Base-by-base conservation (phyloP, 177 flowering plant species). In the Telopea speciosissima region DNA sequence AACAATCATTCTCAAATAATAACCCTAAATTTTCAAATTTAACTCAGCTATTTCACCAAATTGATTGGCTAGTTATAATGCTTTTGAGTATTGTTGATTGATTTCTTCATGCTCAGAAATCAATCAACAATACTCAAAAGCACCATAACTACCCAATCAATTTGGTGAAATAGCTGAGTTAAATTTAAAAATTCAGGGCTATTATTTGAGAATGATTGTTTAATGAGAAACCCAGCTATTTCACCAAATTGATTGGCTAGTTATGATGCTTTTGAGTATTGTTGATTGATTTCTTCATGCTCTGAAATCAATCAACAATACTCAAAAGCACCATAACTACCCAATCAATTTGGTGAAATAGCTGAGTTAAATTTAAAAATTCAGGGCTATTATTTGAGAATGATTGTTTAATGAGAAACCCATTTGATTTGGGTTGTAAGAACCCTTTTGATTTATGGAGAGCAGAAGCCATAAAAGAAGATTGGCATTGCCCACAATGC, bases 331-430 rank as follows among this genome's bases (percentile, higher is more conserved):
- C 22, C 16, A 0, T 19, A 19, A 58, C 23, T 58, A 7, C 61
- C 23, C 23, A 17, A 17, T 58, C 22, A 3, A 58, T 58, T 58
- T 58, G 61, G 61, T 58, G 9, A 58, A 58, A 19, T 21, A n/a
- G n/a, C 23, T 58, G n/a, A n/a, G n/a, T 58, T 16, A 19, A 58
- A 58, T 7, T 16, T 58, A 7, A n/a, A 54, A 54, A 54, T n/a
- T n/a, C n/a, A n/a, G n/a, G n/a, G n/a, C n/a, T n/a, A n/a, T n/a
- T n/a, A n/a, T n/a, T n/a, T n/a, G n/a, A 40, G 2, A 7, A 63
- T 63, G 65, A 63, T 63, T 63, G 40, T 16, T 28, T 63, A 28
- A 28, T 63, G n/a, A 63, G n/a, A 21, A n/a, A n/a, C n/a, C 66
- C 44, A 28, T 23, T 63, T 28, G 10, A 63, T 63, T 63, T 63